Conservation (phyloP, 2,329 filamentous ascomycete genomes). For the Fusarium brevicatenulatum region DNA sequence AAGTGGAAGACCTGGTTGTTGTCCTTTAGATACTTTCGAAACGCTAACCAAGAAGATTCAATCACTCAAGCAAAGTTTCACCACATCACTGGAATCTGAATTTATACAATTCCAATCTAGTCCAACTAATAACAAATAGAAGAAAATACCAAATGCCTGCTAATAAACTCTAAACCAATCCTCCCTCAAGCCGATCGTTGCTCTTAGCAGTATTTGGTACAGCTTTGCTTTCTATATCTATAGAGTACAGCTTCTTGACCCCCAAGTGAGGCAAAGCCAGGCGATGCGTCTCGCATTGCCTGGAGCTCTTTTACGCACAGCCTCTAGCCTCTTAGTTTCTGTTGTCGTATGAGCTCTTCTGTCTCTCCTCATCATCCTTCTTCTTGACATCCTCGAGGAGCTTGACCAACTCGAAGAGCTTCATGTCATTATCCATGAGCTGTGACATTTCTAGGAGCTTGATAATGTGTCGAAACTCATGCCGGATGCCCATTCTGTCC, state of each 20-base stretch:
- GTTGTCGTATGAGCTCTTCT: not conserved
- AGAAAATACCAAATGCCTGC: fast-evolving
- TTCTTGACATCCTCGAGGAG: not conserved
- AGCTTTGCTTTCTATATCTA: not conserved
- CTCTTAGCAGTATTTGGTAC: not conserved
- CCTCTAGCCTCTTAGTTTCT: not conserved
- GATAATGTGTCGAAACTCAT: not conserved
- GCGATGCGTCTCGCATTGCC: not conserved
- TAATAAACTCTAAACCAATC: not conserved
- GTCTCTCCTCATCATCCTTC: not conserved
- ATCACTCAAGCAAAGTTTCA: not conserved
- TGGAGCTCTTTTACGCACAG: not conserved
- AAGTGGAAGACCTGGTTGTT: fast-evolving
- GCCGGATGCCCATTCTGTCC: not conserved
- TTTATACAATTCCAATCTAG: fast-evolving
- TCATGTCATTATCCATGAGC: not conserved
- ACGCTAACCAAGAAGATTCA: fast-evolving
- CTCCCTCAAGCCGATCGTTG: not conserved
- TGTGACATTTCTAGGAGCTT: not conserved
- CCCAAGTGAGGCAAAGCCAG: not conserved
- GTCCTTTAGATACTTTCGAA: not conserved
- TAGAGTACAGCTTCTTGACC: not conserved
- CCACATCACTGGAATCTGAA: fast-evolving
- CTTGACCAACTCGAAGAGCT: not conserved
- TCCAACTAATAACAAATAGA: not conserved